Conservation (phyloP, 345 rosid species). For the Turnera subulata region DNA sequence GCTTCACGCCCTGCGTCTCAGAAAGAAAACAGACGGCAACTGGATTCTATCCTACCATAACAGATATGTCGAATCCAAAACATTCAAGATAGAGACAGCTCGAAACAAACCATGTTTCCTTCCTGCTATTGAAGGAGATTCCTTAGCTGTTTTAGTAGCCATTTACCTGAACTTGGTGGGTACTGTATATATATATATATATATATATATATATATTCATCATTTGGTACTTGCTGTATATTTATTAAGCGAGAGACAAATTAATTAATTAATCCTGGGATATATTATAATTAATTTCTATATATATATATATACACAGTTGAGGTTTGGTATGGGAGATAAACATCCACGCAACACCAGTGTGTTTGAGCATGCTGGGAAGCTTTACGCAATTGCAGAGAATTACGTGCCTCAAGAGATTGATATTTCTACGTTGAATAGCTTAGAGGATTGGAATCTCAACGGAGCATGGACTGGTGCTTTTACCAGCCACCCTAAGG, state of each 20-base stretch:
- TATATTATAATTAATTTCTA: no score
- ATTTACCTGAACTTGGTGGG: constrained; percentile 24
- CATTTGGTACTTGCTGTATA: no score
- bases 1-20: constrained; percentile 41
- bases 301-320: not conserved
- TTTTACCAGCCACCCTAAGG: constrained; percentile 49
- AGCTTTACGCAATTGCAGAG: constrained; percentile 28
- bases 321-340: not conserved
- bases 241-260: no score
- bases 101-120: constrained; percentile 27
- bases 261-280: no score
- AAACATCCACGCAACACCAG: not conserved
- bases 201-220: not conserved
- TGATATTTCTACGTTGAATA: constrained; percentile 24
- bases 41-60: constrained; percentile 40
- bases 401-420: constrained; percentile 40
- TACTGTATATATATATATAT: no score
- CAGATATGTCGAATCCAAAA: constrained; percentile 34
- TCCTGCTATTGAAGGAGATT: constrained; percentile 40
- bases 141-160: constrained; percentile 30
- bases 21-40: constrained; percentile 14
- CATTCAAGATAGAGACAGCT: constrained; percentile 34
- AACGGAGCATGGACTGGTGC: constrained; percentile 35
- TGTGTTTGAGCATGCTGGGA: constrained; percentile 39
- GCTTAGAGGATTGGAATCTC: constrained; percentile 31